These are phyloP conservation scores for Tephrocybe sp. DNA, from an alignment of 768 basidiomycete genomes.

Conservation along the genomic window DNA sequence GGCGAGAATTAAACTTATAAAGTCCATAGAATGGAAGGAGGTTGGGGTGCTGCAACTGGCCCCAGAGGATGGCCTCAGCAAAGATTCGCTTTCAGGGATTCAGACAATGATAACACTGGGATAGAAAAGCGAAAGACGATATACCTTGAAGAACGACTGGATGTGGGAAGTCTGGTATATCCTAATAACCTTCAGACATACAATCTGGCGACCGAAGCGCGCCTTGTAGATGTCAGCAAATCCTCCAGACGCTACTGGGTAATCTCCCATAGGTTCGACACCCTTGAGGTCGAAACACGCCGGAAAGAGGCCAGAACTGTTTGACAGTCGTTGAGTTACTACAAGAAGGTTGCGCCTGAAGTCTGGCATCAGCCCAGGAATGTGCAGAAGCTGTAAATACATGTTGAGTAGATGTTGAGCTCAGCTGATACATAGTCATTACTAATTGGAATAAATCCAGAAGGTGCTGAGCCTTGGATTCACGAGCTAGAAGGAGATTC, in stretches of 20 bases:
- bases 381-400: constrained; percentile 3
- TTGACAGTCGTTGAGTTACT: constrained; percentile 9
- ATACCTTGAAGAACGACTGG: not conserved
- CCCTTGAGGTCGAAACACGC: constrained; percentile 6
- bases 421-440: not conserved
- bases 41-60: constrained; percentile 11
- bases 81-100: constrained; percentile 1
- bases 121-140: not conserved
- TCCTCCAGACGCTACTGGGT: constrained; percentile 7
- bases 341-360: constrained; percentile 8
- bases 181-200: constrained; percentile 6
- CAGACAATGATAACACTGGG: not conserved
- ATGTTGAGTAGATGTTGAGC: not conserved
- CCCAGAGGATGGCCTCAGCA: constrained; percentile 11
- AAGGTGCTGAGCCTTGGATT: constrained; percentile 1
- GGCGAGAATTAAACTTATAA: not conserved
- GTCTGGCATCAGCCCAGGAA: not conserved
- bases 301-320: constrained; percentile 1
- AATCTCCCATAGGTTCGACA: not conserved
- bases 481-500: not conserved
- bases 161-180: not conserved
- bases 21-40: constrained; percentile 15
- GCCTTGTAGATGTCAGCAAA: constrained; percentile 14
- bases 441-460: constrained; percentile 3
- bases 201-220: not conserved